Percentiles rank a stretch among this genome's conserved stretches.
These are phyloP conservation scores for Trypanosoma platydactyli DNA, from an alignment of 208 protist species.

Conservation along the genomic window DNA sequence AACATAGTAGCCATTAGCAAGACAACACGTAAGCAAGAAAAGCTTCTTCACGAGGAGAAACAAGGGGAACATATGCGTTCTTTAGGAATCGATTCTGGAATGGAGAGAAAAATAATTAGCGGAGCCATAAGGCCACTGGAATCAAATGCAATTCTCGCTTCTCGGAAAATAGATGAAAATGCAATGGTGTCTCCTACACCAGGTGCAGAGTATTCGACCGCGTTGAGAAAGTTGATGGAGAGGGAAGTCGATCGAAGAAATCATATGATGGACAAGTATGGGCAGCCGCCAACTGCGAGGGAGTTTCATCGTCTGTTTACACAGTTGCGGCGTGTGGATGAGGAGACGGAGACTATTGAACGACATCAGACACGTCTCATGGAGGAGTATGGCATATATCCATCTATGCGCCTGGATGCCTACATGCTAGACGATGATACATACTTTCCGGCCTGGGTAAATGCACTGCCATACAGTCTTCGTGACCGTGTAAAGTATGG, in stretches of 20 bases:
- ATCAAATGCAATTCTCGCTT: slow-evolving; percentile 32
- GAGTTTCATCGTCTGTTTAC: slow-evolving; percentile 75
- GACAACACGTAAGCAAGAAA: slow-evolving; percentile 38
- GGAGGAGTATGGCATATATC: slow-evolving; percentile 81
- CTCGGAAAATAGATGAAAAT: slow-evolving; percentile 42
- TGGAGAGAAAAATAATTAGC: slow-evolving; percentile 39
- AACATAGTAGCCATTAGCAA: slow-evolving; percentile 66
- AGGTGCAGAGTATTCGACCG: slow-evolving; percentile 30
- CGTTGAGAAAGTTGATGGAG: slow-evolving; percentile 51
- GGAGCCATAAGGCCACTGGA: slow-evolving; percentile 35
- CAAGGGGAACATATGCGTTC: slow-evolving; percentile 33
- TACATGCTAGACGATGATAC: slow-evolving; percentile 88
- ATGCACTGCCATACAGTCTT: slow-evolving; percentile 79
- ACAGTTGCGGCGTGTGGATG: slow-evolving; percentile 47
- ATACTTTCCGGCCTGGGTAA: slow-evolving; percentile 85
- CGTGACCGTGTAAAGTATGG: slow-evolving; percentile 90
- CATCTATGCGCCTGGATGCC: slow-evolving; percentile 71
- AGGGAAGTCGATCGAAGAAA: slow-evolving; percentile 69
- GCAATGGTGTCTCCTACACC: slow-evolving; percentile 21
- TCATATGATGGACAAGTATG: slow-evolving; percentile 78
- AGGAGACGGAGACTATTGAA: slow-evolving; percentile 60
- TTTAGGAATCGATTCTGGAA: slow-evolving; percentile 37
- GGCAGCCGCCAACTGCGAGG: slow-evolving; percentile 59
- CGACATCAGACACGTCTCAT: slow-evolving; percentile 63
- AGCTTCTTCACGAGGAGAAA: slow-evolving; percentile 42